phyloP scores from a whole-genome alignment of 352 stramenopile species.

The Phytophthora capsici region DNA sequence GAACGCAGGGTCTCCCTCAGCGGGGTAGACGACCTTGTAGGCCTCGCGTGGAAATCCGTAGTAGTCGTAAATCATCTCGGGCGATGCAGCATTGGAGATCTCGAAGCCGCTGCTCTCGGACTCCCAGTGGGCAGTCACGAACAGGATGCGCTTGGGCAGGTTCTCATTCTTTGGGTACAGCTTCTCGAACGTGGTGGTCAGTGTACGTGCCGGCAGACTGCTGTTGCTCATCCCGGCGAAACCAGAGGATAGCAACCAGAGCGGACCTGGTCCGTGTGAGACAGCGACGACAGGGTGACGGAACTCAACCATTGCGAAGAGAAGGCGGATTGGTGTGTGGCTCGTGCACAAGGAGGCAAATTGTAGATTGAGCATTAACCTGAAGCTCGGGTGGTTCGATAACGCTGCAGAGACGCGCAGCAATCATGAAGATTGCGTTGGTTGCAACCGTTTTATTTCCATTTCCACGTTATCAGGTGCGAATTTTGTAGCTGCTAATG shows the following conservation, averaged over 20 bases:
- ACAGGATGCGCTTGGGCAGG: constrained; percentile 72
- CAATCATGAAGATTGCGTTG: constrained; percentile 17
- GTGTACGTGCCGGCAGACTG: constrained; percentile 20
- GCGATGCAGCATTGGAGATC: constrained; percentile 55
- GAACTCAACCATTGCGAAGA: constrained; percentile 4
- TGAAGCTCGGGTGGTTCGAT: neutral
- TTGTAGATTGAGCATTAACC: neutral
- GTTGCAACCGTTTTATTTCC: constrained; percentile 1
- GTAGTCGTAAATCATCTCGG: constrained; percentile 90
- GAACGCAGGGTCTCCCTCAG: constrained; percentile 66
- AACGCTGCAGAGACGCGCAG: neutral
- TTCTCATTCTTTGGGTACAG: constrained; percentile 37
- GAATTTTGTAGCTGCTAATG: neutral
- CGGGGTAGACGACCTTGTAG: constrained; percentile 86
- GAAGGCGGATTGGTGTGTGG: neutral
- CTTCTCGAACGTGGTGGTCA: constrained; percentile 38
- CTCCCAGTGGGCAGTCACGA: constrained; percentile 91
- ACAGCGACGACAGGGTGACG: constrained; percentile 1
- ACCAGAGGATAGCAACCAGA: constrained; percentile 12
- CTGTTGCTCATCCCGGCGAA: constrained; percentile 30
- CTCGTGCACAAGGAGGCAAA: neutral
- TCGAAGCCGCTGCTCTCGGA: constrained; percentile 33
- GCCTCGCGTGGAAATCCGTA: constrained; percentile 83
- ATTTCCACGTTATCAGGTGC: no score
- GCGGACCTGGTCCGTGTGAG: constrained; percentile 15